phyloP scores from a whole-genome alignment of 495 filamentous ascomycete species.

The Tricharina praecox region DNA sequence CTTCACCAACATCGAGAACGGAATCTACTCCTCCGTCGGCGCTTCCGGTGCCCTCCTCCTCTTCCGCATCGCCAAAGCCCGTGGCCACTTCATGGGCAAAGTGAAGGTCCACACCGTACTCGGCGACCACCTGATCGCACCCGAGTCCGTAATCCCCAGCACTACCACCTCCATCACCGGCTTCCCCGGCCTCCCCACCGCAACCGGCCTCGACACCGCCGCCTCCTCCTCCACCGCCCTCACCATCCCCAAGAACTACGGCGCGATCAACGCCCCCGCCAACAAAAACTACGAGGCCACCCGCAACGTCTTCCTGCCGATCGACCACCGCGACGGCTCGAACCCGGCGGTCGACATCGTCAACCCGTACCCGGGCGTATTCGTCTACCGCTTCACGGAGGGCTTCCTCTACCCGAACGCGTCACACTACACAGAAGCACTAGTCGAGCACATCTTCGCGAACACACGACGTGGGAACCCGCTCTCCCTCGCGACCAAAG shows the following conservation, averaged over 20 bases:
- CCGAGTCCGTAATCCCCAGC: background rate
- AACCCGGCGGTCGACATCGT: conserved; percentile 70
- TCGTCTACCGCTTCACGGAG: conserved; percentile 95
- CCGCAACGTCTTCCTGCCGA: conserved; percentile 77
- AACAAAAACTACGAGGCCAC: conserved; percentile 27
- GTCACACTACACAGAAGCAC: conserved; percentile 71
- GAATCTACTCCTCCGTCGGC: conserved; percentile 73
- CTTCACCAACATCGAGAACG: conserved; percentile 75
- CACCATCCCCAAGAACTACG: conserved; percentile 2
- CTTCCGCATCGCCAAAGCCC: conserved; percentile 63
- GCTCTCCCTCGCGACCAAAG: conserved; percentile 36
- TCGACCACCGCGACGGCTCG: conserved; percentile 73
- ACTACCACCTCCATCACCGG: conserved; percentile 10
- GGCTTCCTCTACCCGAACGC: conserved; percentile 92
- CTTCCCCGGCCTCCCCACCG: background rate
- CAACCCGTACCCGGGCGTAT: conserved; percentile 79
- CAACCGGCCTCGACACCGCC: background rate
- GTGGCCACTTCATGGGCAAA: conserved; percentile 71
- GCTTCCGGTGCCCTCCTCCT: conserved; percentile 63
- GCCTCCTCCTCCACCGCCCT: background rate
- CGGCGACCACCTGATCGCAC: conserved; percentile 54
- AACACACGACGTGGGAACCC: conserved; percentile 64
- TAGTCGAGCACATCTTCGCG: conserved; percentile 56
- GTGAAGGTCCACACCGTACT: conserved; percentile 80
- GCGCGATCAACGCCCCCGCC: conserved; percentile 31